Percentiles rank a stretch among this genome's conserved stretches.
Evolutionary conservation across 1,139 yeast species (phyloP).

Genomic region (Debaryomyces fabryi): DNA sequence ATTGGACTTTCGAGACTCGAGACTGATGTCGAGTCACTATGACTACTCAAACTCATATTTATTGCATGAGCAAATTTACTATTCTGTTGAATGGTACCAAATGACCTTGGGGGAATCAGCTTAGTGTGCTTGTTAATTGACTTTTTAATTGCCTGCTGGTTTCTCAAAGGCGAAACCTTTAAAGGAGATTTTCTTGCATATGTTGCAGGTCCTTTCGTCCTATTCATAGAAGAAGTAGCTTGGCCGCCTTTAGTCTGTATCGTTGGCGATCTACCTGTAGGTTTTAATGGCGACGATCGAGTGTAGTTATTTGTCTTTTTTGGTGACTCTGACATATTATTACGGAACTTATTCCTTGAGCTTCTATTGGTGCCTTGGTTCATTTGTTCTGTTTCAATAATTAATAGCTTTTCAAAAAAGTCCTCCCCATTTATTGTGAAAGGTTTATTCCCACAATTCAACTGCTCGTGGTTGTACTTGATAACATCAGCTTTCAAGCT

Average conservation of each 20-base stretch:
- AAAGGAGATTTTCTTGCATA: constrained; percentile 15
- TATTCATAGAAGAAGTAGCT: neutral
- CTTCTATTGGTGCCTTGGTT: constrained; percentile 11
- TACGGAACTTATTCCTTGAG: constrained; percentile 6
- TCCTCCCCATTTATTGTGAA: constrained; percentile 50
- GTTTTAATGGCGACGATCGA: constrained; percentile 7
- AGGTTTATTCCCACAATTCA: constrained; percentile 35
- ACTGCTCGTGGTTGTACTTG: constrained; percentile 44
- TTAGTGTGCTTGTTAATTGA: constrained; percentile 3
- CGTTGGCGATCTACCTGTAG: constrained; percentile 6
- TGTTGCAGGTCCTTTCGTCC: constrained; percentile 7
- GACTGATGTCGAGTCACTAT: constrained; percentile 13
- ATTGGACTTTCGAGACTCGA: constrained; percentile 24
- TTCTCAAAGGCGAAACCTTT: constrained; percentile 9
- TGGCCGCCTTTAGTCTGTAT: neutral
- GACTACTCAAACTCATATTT: constrained; percentile 17
- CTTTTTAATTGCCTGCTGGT: neutral
- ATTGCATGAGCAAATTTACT: constrained; percentile 24
- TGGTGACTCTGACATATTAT: constrained; percentile 5
- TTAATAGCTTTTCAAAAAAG: constrained; percentile 43
- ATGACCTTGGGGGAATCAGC: neutral
- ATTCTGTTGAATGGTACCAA: neutral
- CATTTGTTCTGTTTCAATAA: constrained; percentile 46
- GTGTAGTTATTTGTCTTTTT: constrained; percentile 8
- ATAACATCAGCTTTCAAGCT: constrained; percentile 51